Base-by-base conservation (phyloP, 148 eudicot species). In the Bassia scoparia region DNA sequence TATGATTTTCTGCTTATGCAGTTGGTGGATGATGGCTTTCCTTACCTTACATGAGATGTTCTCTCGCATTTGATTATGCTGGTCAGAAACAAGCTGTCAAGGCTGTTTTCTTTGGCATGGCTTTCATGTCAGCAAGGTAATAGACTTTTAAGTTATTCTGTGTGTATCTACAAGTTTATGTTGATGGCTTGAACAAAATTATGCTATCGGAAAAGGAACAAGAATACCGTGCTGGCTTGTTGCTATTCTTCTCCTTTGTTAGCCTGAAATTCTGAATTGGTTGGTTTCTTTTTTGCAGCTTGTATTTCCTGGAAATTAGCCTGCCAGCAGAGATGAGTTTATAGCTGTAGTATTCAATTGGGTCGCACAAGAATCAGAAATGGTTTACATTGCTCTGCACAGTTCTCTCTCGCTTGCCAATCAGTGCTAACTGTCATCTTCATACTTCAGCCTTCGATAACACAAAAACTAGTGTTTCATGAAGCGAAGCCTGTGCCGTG, bases 1-100 rank as follows among this genome's bases (percentile, higher is more conserved):
- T 24, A 49, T 68, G 26, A 43, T 29, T 67, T 21, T 34, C 71
- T 59, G 70, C 31, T 20, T 46, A 70, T 43, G 77, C 90, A 95
- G 97, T 95, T 82, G 99, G 99, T 65, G 99, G 99, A 37, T 95
- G 74, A 95, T 95, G 99, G 99, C 97, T 71, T 95, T 92, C 81
- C 89, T 95, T 54, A 95, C 99, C 31, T 83, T 95, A 81, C 99
- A 95, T 82, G 99, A 92, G 83, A 95, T 95, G 99, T 74, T 95
- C 99, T 11, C 73, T 95, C 78, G 99, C 99, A 21, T 92, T 95
- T 81, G 99, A 95, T 85, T 95, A 95, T 75, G 97, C 97, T 76
- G 99, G 97, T 37, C 97, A 86, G 74, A 92, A 92, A 78, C 97
- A 89, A 86, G 96, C 99, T 54, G 90, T 91, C 41, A 95, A 92